Evolutionary conservation across 2,329 filamentous ascomycete species (phyloP).

Genomic region (Trichoderma sp.): DNA sequence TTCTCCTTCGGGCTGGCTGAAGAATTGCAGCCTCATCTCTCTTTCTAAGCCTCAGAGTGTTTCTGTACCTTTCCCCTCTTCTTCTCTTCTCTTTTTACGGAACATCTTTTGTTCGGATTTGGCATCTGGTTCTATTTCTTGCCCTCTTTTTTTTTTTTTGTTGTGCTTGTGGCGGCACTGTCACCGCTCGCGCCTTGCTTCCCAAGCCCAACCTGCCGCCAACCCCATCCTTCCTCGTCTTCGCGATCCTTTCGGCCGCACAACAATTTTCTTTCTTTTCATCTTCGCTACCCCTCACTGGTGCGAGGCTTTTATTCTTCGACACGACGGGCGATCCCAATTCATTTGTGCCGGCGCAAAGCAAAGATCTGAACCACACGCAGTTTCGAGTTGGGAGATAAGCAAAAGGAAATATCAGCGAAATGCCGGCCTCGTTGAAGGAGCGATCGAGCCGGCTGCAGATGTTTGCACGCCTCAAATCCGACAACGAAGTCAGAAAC

Average conservation of each 20-base stretch:
- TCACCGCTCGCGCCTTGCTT: constrained; percentile 11
- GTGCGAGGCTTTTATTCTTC: neutral
- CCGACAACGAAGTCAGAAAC: constrained; percentile 25
- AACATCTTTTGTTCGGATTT: neutral
- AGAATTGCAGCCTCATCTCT: neutral
- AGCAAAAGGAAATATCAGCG: constrained; percentile 1
- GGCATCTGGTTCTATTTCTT: neutral
- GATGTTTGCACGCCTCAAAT: constrained; percentile 32
- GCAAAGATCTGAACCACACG: neutral
- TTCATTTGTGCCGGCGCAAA: neutral
- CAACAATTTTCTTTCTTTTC: neutral
- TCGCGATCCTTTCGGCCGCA: neutral
- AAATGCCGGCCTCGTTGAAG: constrained; percentile 34
- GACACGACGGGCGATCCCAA: neutral
- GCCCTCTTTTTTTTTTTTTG: neutral
- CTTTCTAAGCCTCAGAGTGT: neutral
- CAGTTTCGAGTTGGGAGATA: neutral
- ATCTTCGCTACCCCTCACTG: neutral
- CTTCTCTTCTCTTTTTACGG: neutral
- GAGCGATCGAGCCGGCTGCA: constrained; percentile 33
- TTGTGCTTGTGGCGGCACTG: neutral
- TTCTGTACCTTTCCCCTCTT: neutral
- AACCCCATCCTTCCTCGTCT: constrained; percentile 8
- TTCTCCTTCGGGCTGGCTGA: neutral
- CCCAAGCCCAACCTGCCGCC: neutral